A percentile compares a stretch with the other conserved stretches of the same genome.
phyloP scores from a whole-genome alignment of 192 early-diverging fungal genomes.

The Podila epicladia region DNA sequence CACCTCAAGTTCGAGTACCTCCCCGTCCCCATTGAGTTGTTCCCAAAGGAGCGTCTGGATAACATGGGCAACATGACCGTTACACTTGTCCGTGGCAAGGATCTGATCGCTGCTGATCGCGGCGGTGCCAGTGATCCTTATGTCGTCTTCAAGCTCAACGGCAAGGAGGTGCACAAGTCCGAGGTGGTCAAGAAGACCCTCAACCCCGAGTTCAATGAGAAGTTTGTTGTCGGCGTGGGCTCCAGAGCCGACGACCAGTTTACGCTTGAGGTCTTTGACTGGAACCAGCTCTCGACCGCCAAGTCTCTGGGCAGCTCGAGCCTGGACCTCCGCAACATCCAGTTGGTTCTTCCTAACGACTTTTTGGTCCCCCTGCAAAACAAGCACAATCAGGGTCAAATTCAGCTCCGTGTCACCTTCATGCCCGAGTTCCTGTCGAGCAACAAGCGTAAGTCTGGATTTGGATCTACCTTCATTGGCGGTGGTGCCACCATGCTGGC shows the following conservation, averaged over 20 bases:
- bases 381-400: constrained; percentile 45
- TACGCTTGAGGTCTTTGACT: constrained; percentile 77
- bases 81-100: constrained; percentile 62
- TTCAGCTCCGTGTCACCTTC: constrained; percentile 69
- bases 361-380: constrained; percentile 54
- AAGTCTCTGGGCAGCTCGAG: constrained; percentile 64
- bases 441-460: constrained; percentile 23
- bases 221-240: constrained; percentile 65
- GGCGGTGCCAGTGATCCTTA: constrained; percentile 81
- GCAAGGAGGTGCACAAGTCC: constrained; percentile 74
- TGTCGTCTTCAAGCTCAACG: constrained; percentile 70
- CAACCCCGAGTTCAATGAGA: constrained; percentile 78
- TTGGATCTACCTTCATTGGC: constrained; percentile 67
- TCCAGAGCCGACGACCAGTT: constrained; percentile 65
- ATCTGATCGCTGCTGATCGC: constrained; percentile 76
- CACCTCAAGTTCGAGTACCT: constrained; percentile 55
- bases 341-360: constrained; percentile 59
- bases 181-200: constrained; percentile 77
- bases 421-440: constrained; percentile 53
- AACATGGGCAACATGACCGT: constrained; percentile 75
- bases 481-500: constrained; percentile 66
- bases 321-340: constrained; percentile 65
- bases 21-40: constrained; percentile 55
- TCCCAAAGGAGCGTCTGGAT: constrained; percentile 61
- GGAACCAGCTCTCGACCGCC: constrained; percentile 77